Conservation (phyloP, 345 rosid species). For the Hibiscus tridactylites region DNA sequence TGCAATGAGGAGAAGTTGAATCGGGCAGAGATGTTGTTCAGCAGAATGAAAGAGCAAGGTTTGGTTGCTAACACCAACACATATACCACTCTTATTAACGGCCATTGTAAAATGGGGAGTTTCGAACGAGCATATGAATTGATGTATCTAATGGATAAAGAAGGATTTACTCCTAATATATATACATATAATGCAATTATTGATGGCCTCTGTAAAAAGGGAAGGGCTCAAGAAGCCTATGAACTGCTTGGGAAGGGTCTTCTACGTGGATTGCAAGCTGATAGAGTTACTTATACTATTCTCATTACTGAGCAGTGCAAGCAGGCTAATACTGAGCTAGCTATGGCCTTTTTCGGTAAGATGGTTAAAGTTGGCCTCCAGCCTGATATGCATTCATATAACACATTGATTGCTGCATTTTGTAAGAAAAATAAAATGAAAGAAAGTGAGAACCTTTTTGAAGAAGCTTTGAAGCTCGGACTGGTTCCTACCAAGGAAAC, state of each 20-base stretch:
- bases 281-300: constrained; percentile 78
- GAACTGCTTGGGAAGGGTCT: constrained; percentile 45
- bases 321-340: constrained; percentile 34
- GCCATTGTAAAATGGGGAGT: constrained; percentile 64
- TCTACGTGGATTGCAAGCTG: constrained; percentile 47
- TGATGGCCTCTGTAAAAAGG: constrained; percentile 56
- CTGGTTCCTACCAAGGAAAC: constrained; percentile 87
- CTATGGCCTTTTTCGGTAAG: constrained; percentile 49
- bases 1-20: constrained; percentile 74
- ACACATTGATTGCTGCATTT: constrained; percentile 54
- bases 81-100: constrained; percentile 61
- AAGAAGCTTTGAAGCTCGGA: constrained; percentile 36
- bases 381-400: constrained; percentile 61
- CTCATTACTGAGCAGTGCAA: constrained; percentile 70
- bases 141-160: constrained; percentile 60
- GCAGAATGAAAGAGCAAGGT: constrained; percentile 84
- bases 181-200: constrained; percentile 54
- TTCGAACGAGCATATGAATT: constrained; percentile 62
- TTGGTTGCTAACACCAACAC: constrained; percentile 61
- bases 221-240: constrained; percentile 55
- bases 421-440: constrained; percentile 59
- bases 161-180: constrained; percentile 57
- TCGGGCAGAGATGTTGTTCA: constrained; percentile 74
- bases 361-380: constrained; percentile 53
- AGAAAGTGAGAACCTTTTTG: constrained; percentile 59